Evolutionary conservation across 2,329 filamentous ascomycete species (phyloP).

Genomic region (Neodidymelliopsis sp.): DNA sequence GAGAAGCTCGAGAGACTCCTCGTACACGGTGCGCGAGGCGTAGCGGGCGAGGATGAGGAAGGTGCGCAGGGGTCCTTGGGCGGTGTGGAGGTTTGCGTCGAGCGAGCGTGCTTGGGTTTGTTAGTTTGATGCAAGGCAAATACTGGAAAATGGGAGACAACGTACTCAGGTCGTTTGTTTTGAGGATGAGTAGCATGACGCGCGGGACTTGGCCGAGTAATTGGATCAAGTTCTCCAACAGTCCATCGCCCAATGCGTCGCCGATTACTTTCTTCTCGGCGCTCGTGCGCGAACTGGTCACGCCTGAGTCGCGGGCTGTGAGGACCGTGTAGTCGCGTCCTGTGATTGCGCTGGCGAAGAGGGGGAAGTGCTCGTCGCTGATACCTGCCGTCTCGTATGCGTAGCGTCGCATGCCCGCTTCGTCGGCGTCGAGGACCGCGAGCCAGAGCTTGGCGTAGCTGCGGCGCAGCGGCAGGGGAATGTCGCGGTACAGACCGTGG

Average conservation of each 20-base stretch:
- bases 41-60: constrained; percentile 72
- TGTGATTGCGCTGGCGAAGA: constrained; percentile 96
- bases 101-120: constrained; percentile 72
- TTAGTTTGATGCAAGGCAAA: constrained; percentile 13
- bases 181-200: constrained; percentile 92
- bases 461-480: constrained; percentile 77
- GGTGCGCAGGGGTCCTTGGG: constrained; percentile 66
- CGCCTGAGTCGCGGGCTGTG: constrained; percentile 56
- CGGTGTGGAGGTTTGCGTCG: constrained; percentile 86
- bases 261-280: constrained; percentile 89
- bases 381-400: constrained; percentile 89
- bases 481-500: constrained; percentile 94
- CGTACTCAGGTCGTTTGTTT: constrained; percentile 91
- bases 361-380: constrained; percentile 85
- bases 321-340: constrained; percentile 88
- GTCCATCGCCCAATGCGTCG: constrained; percentile 81
- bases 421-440: constrained; percentile 89
- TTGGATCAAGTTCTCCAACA: constrained; percentile 87
- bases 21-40: constrained; percentile 67
- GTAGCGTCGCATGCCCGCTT: constrained; percentile 85
- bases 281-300: constrained; percentile 66
- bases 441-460: constrained; percentile 98
- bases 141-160: constrained; percentile 13
- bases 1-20: constrained; percentile 64
- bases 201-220: constrained; percentile 87